Evolutionary conservation across 805 yeast species (phyloP), one percentile per base, ranked within the genome.

Genomic region (Lachancea lanzarotensis): DNA sequence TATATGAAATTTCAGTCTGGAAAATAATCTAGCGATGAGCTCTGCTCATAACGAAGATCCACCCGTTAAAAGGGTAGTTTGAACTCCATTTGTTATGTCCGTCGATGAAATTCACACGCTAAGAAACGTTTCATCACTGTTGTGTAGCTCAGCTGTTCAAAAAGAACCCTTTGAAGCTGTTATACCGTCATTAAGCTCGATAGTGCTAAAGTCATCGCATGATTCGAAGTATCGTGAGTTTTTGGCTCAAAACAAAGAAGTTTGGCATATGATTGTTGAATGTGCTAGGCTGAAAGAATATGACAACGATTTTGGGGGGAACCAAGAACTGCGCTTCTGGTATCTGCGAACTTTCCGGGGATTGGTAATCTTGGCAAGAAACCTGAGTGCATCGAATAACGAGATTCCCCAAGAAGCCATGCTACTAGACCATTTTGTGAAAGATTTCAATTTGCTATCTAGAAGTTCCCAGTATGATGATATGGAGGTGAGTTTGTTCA

Each of bases 351-450:
- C 71, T 2, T 44, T 72, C 2, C 63, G 82, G 52, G 84, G 80
- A 1, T 51, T 70, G 1, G 45, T 76, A 1, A 49, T 79, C n/a
- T 45, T 78, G n/a, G 60, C 70, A 25, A 60, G 84, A 47, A 78
- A 77, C 51, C 50, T 76, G 19, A 66, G 72, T 1, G 68, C 66
- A 1, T 50, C 59, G 31, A 62, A 65, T 32, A 60, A 65, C 26
- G 54, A 47, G 3, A 42, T 57, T 3, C 63, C 71, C 4, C 63
- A 58, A 40, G 47, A 51, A 1, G 29, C 59, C 13, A 16, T 37
- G 31, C 34, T 38, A 16, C 40, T 13, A 27, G 41, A 44, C 18
- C 22, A 34, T 17, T 18, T 35, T 22, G 16, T 44, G 25, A 40
- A 25, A 15, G 18, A 22, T n/a, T 44, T 38, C 36, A 38, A 44